phyloP scores from a whole-genome alignment of 108 stramenopile species.

The Cylindrotheca closterium region DNA sequence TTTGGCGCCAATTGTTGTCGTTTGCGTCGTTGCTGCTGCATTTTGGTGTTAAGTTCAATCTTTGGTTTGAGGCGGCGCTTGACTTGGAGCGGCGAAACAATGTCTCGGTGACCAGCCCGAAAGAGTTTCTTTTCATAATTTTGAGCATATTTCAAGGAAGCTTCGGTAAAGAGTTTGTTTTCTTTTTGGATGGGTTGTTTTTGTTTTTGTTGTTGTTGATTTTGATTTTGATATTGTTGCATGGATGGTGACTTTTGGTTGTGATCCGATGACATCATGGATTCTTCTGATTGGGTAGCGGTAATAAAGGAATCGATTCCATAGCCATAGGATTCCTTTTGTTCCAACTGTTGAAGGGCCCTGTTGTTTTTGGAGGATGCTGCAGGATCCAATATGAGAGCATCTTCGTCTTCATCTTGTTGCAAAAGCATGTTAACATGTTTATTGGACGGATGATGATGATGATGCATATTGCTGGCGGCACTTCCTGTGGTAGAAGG shows the following conservation, averaged over 20 bases:
- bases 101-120: slow-evolving; percentile 58
- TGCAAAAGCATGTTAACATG: not conserved
- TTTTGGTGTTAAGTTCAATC: slow-evolving; percentile 55
- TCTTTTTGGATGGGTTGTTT: not conserved
- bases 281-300: slow-evolving; percentile 20
- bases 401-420: not conserved
- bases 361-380: not conserved
- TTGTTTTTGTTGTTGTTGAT: not conserved
- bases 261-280: too few species aligned
- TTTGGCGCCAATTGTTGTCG: not conserved
- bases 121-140: slow-evolving; percentile 56
- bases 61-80: slow-evolving; percentile 83
- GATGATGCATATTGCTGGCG: too few species aligned
- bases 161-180: slow-evolving; percentile 3
- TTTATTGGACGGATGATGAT: too few species aligned
- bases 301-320: slow-evolving; percentile 19
- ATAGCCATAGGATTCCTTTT: not conserved
- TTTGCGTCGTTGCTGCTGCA: slow-evolving; percentile 24
- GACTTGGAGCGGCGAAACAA: slow-evolving; percentile 74
- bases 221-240: not conserved
- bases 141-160: slow-evolving; percentile 45
- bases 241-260: not conserved
- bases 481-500: too few species aligned
- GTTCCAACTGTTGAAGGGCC: not conserved
- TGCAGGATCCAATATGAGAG: not conserved